Conservation (phyloP, 78 protist genomes). For the Dictyostelium discoideum region DNA sequence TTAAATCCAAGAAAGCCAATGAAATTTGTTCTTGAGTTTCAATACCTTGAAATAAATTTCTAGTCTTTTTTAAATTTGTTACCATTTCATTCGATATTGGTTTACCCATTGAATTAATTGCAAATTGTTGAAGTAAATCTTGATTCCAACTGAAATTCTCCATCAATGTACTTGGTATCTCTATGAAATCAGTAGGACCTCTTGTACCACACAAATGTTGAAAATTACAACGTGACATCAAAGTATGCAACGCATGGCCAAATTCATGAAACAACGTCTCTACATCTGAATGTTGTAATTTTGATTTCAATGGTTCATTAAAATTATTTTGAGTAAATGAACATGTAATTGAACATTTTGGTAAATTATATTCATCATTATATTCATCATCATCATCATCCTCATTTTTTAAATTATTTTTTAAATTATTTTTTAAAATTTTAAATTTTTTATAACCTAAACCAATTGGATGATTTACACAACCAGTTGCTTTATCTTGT, state of each 20-base stretch:
- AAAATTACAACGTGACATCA: slow-evolving; percentile 43
- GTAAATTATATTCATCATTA: background rate
- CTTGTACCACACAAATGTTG: slow-evolving; percentile 81
- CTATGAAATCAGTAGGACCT: slow-evolving; percentile 75
- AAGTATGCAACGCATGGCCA: slow-evolving; percentile 53
- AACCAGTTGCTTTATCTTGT: background rate
- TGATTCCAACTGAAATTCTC: slow-evolving; percentile 48
- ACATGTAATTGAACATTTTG: slow-evolving; percentile 23
- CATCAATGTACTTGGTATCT: slow-evolving; percentile 81
- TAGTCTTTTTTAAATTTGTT: background rate
- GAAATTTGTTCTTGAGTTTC: slow-evolving; percentile 58
- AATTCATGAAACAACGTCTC: slow-evolving; percentile 63
- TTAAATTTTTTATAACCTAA: slow-evolving; percentile 17
- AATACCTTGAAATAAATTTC: slow-evolving; percentile 9
- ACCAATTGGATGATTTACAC: slow-evolving; percentile 10
- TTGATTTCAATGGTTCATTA: background rate
- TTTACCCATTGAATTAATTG: slow-evolving; percentile 26
- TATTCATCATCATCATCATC: background rate
- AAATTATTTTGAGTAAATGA: background rate
- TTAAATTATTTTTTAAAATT: background rate
- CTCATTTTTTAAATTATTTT: background rate
- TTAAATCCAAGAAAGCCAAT: slow-evolving; percentile 18
- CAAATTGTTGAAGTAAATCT: slow-evolving; percentile 36
- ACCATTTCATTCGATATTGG: slow-evolving; percentile 6
- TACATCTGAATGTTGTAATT: background rate